Conservation (phyloP, 2,329 filamentous ascomycete species). For the Seiridium unicorne region DNA sequence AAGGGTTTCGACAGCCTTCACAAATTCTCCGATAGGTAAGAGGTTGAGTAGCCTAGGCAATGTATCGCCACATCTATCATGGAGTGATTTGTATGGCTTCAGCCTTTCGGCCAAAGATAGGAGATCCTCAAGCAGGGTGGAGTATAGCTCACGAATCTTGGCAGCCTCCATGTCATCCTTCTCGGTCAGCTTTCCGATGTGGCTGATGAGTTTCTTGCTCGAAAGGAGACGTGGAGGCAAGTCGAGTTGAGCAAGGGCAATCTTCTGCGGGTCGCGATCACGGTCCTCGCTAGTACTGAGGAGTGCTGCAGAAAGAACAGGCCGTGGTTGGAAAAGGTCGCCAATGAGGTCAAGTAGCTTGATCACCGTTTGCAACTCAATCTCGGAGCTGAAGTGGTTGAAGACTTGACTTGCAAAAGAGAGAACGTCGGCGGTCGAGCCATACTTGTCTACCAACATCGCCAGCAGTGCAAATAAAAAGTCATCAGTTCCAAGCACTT, state of each 20-base stretch:
- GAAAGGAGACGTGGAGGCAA: slow-evolving; percentile 58
- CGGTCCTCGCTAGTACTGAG: slow-evolving; percentile 56
- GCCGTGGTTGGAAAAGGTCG: slow-evolving; percentile 75
- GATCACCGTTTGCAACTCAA: slow-evolving; percentile 76
- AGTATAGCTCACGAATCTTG: slow-evolving; percentile 69
- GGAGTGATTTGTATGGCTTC: slow-evolving; percentile 53
- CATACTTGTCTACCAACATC: slow-evolving; percentile 89
- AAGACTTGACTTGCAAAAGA: slow-evolving; percentile 76
- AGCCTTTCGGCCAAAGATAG: slow-evolving; percentile 65
- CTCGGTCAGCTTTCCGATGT: slow-evolving; percentile 56
- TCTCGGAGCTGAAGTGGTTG: slow-evolving; percentile 67
- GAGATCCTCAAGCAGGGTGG: slow-evolving; percentile 64
- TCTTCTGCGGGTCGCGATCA: slow-evolving; percentile 46
- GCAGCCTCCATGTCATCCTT: slow-evolving; percentile 64
- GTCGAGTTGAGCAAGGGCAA: slow-evolving; percentile 53
- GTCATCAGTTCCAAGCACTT: slow-evolving; percentile 81
- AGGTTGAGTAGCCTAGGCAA: slow-evolving; percentile 80
- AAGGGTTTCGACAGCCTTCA: slow-evolving; percentile 81
- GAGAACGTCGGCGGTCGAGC: slow-evolving; percentile 69
- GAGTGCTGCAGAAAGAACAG: slow-evolving; percentile 69
- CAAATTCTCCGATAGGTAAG: slow-evolving; percentile 82
- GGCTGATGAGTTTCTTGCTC: slow-evolving; percentile 53
- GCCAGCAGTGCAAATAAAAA: slow-evolving; percentile 85
- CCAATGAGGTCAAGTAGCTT: slow-evolving; percentile 73
- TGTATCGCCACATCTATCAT: slow-evolving; percentile 63